Evolutionary conservation across 1,284 basidiomycete genomes (phyloP).

Genomic region (Puccinia polysora): DNA sequence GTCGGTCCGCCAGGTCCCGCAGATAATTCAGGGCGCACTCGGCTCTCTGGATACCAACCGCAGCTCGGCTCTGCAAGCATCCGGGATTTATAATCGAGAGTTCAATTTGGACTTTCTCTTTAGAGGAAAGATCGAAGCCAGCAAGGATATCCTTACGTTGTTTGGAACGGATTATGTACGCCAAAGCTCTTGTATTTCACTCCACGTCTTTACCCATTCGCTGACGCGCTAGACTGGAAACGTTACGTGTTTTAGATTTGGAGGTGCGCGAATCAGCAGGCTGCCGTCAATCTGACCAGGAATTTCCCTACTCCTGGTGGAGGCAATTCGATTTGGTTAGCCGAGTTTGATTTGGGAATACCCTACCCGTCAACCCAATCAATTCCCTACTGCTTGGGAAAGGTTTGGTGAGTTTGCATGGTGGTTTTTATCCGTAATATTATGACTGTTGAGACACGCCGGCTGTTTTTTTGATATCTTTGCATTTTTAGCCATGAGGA

Average conservation of each 20-base stretch:
- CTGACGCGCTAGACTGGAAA: neutral
- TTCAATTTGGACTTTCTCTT: constrained; percentile 20
- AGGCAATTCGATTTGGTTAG: constrained; percentile 24
- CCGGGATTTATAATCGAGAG: constrained; percentile 19
- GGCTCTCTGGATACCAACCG: constrained; percentile 10
- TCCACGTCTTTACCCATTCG: neutral
- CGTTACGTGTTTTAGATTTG: constrained; percentile 15
- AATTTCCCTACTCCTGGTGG: neutral
- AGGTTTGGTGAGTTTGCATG: constrained; percentile 22
- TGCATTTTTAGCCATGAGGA: constrained; percentile 22
- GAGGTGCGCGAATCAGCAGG: constrained; percentile 39
- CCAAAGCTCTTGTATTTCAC: neutral
- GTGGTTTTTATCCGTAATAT: neutral
- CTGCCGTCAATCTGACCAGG: constrained; percentile 26
- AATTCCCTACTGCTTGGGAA: constrained; percentile 7
- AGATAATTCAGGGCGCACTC: neutral
- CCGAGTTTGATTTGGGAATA: constrained; percentile 23
- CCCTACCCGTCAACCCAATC: constrained; percentile 16
- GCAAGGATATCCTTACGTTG: constrained; percentile 47
- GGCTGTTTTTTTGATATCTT: neutral
- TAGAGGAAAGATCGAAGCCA: constrained; percentile 38
- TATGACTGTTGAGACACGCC: neutral
- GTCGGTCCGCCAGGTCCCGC: constrained; percentile 57
- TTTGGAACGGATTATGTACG: constrained; percentile 41
- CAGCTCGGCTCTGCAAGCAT: neutral